Evolutionary conservation across 2,329 filamentous ascomycete genomes (phyloP).

Genomic region (Blumeria hordei): DNA sequence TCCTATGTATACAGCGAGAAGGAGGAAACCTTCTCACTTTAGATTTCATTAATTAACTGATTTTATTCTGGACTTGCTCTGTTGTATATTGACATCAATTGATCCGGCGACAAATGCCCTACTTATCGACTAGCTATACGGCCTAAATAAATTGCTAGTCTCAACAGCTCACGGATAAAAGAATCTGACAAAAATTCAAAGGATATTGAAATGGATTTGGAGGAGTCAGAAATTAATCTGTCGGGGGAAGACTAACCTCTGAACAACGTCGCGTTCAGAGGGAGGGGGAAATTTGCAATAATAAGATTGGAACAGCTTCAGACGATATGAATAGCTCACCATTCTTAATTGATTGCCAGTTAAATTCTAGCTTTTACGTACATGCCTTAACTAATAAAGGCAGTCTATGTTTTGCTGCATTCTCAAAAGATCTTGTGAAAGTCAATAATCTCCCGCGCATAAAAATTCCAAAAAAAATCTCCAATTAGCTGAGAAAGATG

Average conservation of each 20-base stretch:
- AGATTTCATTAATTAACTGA: too few species aligned
- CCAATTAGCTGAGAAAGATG: neutral
- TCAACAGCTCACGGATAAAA: neutral
- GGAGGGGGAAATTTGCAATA: neutral
- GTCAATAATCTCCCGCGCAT: neutral
- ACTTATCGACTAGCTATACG: neutral
- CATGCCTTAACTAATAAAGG: too few species aligned
- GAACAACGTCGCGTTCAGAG: neutral
- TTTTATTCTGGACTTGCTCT: too few species aligned
- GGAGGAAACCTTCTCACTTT: too few species aligned
- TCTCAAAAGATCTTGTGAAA: neutral
- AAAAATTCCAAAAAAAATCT: neutral
- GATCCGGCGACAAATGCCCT: too few species aligned
- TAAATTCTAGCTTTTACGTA: neutral
- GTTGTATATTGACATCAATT: too few species aligned
- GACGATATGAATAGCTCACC: neutral
- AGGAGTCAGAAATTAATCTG: neutral
- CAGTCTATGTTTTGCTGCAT: too few species aligned
- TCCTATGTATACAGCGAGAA: too few species aligned
- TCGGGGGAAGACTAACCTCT: neutral
- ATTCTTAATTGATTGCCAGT: conserved; percentile 1
- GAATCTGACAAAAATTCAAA: neutral
- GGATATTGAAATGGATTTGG: neutral
- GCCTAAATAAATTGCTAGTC: too few species aligned
- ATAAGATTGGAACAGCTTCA: neutral